These are phyloP conservation scores for Dothideomycetes sp. DNA, from an alignment of 2,329 filamentous ascomycete genomes.

Conservation along the genomic window DNA sequence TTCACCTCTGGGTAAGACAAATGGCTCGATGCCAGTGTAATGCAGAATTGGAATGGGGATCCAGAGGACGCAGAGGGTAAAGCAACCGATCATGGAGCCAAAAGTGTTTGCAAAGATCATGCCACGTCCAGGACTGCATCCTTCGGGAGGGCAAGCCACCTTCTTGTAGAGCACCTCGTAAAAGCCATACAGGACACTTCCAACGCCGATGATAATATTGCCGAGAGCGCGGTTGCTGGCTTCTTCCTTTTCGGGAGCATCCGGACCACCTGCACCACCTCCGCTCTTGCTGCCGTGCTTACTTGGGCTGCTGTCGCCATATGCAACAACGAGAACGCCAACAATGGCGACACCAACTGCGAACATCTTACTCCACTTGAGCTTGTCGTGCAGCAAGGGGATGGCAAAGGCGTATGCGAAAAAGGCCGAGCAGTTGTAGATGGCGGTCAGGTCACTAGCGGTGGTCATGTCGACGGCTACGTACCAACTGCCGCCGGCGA, in stretches of 20 bases:
- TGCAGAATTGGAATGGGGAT: constrained; percentile 81
- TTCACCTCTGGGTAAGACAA: constrained; percentile 67
- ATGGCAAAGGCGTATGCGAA: constrained; percentile 98
- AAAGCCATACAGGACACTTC: constrained; percentile 85
- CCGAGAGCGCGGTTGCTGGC: constrained; percentile 63
- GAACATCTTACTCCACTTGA: constrained; percentile 73
- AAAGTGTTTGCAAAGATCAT: constrained; percentile 95
- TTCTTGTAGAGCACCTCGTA: constrained; percentile 97
- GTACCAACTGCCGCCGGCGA: constrained; percentile 92
- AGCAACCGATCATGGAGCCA: constrained; percentile 73
- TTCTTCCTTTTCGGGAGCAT: constrained; percentile 36
- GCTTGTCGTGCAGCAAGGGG: constrained; percentile 72
- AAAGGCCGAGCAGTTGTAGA: constrained; percentile 98
- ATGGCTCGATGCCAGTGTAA: constrained; percentile 64
- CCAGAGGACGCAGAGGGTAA: constrained; percentile 84
- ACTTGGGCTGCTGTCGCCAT: constrained; percentile 54
- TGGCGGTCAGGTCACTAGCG: constrained; percentile 86
- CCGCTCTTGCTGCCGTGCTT: constrained; percentile 46
- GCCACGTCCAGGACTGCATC: constrained; percentile 70
- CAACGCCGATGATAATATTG: constrained; percentile 83
- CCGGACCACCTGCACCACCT: constrained; percentile 38
- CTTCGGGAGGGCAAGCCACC: constrained; percentile 84
- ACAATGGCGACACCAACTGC: constrained; percentile 79
- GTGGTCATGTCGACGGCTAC: constrained; percentile 88
- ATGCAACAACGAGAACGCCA: constrained; percentile 89